These are phyloP conservation scores for Angomonas ambiguus DNA, from an alignment of 208 protist species.

Conservation along the genomic window DNA sequence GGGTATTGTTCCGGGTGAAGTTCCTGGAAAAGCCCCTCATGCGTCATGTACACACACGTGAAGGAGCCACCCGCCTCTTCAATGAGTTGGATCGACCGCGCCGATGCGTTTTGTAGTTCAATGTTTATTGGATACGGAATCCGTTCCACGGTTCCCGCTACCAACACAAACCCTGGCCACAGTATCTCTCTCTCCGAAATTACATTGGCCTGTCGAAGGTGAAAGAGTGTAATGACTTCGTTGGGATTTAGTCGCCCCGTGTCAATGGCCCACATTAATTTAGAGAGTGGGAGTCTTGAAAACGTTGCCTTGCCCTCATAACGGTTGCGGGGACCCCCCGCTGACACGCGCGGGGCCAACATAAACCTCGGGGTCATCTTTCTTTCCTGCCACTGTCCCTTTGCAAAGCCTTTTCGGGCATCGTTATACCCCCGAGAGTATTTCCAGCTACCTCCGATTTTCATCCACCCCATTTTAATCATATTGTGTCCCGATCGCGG, in stretches of 20 bases:
- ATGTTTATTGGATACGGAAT: slow-evolving; percentile 83
- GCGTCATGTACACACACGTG: slow-evolving; percentile 85
- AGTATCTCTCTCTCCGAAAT: slow-evolving; percentile 72
- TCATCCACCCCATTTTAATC: slow-evolving; percentile 90
- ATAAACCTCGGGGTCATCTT: slow-evolving; percentile 91
- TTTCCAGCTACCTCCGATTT: slow-evolving; percentile 88
- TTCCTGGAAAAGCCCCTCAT: slow-evolving; percentile 88
- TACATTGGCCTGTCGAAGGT: slow-evolving; percentile 66
- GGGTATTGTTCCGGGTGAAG: slow-evolving; percentile 85
- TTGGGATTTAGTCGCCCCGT: slow-evolving; percentile 83
- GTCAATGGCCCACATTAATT: slow-evolving; percentile 87
- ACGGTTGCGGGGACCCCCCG: slow-evolving; percentile 72
- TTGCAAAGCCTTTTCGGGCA: slow-evolving; percentile 61
- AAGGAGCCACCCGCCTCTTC: slow-evolving; percentile 87
- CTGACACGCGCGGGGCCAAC: slow-evolving; percentile 83
- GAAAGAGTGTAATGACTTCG: slow-evolving; percentile 85
- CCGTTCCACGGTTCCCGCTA: slow-evolving; percentile 53
- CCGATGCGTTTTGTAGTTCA: slow-evolving; percentile 86
- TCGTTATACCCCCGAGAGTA: slow-evolving; percentile 84
- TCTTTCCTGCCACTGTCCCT: slow-evolving; percentile 86
- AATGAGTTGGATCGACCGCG: slow-evolving; percentile 72
- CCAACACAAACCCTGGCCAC: slow-evolving; percentile 85
- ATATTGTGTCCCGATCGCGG: slow-evolving; percentile 80
- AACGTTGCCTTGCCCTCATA: slow-evolving; percentile 85
- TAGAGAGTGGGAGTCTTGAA: slow-evolving; percentile 56